Base-by-base conservation (phyloP, 768 basidiomycete species). In the Coprinopsis cinerea region DNA sequence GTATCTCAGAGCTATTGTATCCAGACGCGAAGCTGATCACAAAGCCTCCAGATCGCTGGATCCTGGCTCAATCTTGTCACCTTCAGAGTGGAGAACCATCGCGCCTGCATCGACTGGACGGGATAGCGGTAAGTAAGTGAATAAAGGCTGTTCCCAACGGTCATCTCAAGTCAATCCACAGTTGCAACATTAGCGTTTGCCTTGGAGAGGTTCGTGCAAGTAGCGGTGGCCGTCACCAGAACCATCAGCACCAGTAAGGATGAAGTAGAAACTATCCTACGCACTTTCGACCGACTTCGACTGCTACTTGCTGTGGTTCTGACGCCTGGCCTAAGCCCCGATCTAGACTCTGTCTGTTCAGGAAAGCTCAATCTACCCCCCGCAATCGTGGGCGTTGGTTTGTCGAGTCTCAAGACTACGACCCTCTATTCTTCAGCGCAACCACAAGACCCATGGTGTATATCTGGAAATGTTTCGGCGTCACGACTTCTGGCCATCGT, bases 391-490 rank as follows among this genome's bases (percentile, higher is more conserved):
- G 59, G 67, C 1, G 61, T 74, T 23, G 84, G 85, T 7, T 66
- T 77, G 42, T 59, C 69, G 18, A 76, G 80, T 28, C 55, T 54
- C 28, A 66, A 64, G 24, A 63, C 71, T 20, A 67, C 71, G 17
- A 72, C 73, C 0, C 44, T 81, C 30, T 79, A 77, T 55, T 59
- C 63, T 0, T 62, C 58, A 2, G 58, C 61, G 4, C 54, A 56
- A 27, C 55, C 77, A 4, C 63, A 59, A 23, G 75, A 77, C 30
- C 62, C 68, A 0, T 96, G 94, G 92, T 78, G 75, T n/a, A 65
- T 90, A 17, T 93, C 92, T 0, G 68, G 77, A 0, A 68, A 77
- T 27, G 76, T 79, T 1, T 86, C 92, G 2, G 88, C 92, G 0
- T 72, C 79, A 2, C 75, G 87, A 13, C 77, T 84, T 3, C 61